phyloP scores from a whole-genome alignment of 257 asterid species.

The Catharanthus roseus region DNA sequence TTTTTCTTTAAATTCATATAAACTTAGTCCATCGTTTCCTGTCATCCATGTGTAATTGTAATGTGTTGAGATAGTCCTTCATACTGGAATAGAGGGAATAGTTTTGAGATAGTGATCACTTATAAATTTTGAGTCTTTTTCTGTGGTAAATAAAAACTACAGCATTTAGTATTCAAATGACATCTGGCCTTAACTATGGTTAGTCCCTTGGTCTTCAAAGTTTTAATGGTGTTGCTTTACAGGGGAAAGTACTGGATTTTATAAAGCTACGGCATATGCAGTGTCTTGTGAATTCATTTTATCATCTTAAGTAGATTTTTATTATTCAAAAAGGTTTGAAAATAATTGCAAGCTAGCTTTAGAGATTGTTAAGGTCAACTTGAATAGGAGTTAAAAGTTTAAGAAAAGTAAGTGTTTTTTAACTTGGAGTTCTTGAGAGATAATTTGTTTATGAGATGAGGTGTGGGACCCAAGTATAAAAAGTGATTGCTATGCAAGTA shows the following conservation, averaged over 20 bases:
- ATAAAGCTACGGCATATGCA: neutral
- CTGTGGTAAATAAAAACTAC: neutral
- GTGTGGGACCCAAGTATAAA: no score
- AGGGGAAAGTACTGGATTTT: neutral
- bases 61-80: no score
- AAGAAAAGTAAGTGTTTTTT: no score
- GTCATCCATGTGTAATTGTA: no score
- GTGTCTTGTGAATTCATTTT: neutral
- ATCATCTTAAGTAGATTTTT: neutral
- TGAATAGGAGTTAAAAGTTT: no score
- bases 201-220: neutral
- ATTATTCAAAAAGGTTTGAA: neutral
- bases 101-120: neutral
- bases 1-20: neutral
- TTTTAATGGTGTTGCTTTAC: neutral
- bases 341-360: neutral
- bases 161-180: neutral
- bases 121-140: neutral
- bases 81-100: neutral
- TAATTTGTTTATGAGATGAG: no score
- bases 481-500: no score
- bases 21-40: no score
- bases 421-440: no score
- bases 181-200: neutral
- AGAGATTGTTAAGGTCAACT: neutral